Evolutionary conservation across 2,329 filamentous ascomycete genomes (phyloP).

Genomic region (Paracamarosporium sp.): DNA sequence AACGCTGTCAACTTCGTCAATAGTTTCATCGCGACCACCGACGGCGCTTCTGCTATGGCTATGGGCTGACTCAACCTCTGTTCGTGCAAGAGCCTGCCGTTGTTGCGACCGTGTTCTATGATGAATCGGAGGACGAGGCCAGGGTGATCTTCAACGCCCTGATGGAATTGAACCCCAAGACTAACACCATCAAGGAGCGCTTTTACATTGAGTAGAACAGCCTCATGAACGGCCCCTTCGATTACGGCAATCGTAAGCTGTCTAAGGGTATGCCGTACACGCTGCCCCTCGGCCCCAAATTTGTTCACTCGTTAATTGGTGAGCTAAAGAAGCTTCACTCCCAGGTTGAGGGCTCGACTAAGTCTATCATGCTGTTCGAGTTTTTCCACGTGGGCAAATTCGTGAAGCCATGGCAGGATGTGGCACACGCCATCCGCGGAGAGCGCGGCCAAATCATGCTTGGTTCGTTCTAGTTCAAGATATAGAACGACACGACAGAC

Average conservation of each 20-base stretch:
- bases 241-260: constrained; percentile 2
- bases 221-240: constrained; percentile 1
- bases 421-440: constrained; percentile 8
- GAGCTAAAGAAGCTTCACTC: constrained; percentile 1
- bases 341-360: constrained; percentile 2
- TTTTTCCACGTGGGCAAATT: constrained; percentile 11
- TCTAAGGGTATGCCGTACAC: not conserved
- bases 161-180: not conserved
- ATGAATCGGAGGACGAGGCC: not conserved
- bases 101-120: not conserved
- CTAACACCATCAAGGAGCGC: not conserved
- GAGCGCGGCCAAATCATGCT: constrained; percentile 4
- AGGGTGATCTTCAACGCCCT: not conserved
- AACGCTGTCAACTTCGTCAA: constrained; percentile 1
- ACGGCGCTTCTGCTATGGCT: not conserved
- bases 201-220: not conserved
- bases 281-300: not conserved
- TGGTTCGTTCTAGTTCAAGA: constrained; percentile 4
- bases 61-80: not conserved
- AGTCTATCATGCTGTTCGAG: constrained; percentile 10
- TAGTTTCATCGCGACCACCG: not conserved
- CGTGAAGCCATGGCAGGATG: not conserved
- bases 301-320: not conserved
- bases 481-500: not conserved
- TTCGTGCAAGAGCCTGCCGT: constrained; percentile 2